Evolutionary conservation across 2,329 filamentous ascomycete genomes (phyloP).

Genomic region (Pseudocercospora macadamiae): DNA sequence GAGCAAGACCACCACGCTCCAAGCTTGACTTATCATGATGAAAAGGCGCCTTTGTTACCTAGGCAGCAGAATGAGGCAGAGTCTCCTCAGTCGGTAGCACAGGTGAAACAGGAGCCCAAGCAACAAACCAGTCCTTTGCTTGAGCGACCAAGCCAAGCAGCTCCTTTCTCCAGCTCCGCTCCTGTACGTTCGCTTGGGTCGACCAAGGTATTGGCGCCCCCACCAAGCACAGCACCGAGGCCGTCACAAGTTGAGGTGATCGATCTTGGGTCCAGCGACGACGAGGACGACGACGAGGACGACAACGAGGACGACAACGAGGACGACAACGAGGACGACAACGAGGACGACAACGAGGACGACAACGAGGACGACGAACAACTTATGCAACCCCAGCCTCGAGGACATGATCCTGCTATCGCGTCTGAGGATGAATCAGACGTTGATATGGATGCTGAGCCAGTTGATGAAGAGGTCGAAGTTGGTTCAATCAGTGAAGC

Average conservation of each 20-base stretch:
- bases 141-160: not conserved
- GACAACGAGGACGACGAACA: conserved; percentile 27
- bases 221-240: conserved; percentile 14
- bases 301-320: conserved; percentile 26
- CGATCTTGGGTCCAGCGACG: conserved; percentile 32
- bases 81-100: no score
- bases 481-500: not conserved
- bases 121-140: not conserved
- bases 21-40: not conserved
- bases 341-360: conserved; percentile 29
- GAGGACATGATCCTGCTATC: conserved; percentile 1
- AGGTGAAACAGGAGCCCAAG: not conserved
- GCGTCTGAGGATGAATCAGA: not conserved
- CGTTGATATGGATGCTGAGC: not conserved
- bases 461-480: not conserved
- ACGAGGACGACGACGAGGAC: conserved; percentile 27
- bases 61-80: no score
- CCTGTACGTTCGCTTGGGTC: conserved; percentile 4
- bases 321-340: conserved; percentile 26
- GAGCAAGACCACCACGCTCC: not conserved
- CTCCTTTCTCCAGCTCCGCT: conserved; percentile 7
- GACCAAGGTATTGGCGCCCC: conserved; percentile 1
- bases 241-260: conserved; percentile 23
- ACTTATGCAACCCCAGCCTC: not conserved
- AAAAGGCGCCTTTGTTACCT: no score